Percentiles rank a stretch among this genome's conserved stretches.
phyloP scores from a whole-genome alignment of 345 rosid species.

The Excoecaria agallocha region DNA sequence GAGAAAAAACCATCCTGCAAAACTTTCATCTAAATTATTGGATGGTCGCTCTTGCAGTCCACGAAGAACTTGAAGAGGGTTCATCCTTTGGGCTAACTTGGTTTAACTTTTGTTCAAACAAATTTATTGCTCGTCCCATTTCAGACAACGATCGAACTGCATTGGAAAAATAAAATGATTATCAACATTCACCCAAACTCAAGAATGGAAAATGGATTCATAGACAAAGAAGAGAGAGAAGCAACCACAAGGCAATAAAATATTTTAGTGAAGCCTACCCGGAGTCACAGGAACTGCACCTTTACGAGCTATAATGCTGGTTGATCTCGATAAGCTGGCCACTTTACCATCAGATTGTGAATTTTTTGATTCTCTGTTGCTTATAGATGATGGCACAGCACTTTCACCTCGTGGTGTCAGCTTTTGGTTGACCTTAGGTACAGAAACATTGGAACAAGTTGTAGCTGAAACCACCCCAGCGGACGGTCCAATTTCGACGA shows the following conservation, averaged over 20 bases:
- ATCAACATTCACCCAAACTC: constrained; percentile 3
- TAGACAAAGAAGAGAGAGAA: constrained; percentile 13
- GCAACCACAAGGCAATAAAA: neutral
- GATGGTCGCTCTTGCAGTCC: constrained; percentile 43
- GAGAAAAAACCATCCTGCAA: constrained; percentile 52
- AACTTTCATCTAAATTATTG: constrained; percentile 39
- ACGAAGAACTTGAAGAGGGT: constrained; percentile 50
- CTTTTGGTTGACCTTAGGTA: constrained; percentile 56
- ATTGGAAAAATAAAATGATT: constrained; percentile 10
- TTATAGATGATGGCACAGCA: constrained; percentile 35
- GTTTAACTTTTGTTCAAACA: constrained; percentile 46
- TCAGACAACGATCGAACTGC: constrained; percentile 48
- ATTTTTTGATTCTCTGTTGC: constrained; percentile 53
- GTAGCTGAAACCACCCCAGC: constrained; percentile 21
- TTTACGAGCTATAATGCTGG: constrained; percentile 45
- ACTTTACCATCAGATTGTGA: constrained; percentile 58
- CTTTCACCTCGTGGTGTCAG: constrained; percentile 48
- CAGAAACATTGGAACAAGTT: constrained; percentile 36
- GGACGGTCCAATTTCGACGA: constrained; percentile 39
- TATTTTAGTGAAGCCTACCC: constrained; percentile 36
- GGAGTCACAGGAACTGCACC: constrained; percentile 43
- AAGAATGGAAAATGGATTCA: constrained; percentile 3
- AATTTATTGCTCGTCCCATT: constrained; percentile 41
- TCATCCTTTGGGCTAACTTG: constrained; percentile 58
- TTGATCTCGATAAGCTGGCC: constrained; percentile 51